A percentile compares a stretch with the other conserved stretches of the same genome.
These are phyloP conservation scores for Aspergillus cavernicola DNA, from an alignment of 495 filamentous ascomycete species.

Conservation along the genomic window DNA sequence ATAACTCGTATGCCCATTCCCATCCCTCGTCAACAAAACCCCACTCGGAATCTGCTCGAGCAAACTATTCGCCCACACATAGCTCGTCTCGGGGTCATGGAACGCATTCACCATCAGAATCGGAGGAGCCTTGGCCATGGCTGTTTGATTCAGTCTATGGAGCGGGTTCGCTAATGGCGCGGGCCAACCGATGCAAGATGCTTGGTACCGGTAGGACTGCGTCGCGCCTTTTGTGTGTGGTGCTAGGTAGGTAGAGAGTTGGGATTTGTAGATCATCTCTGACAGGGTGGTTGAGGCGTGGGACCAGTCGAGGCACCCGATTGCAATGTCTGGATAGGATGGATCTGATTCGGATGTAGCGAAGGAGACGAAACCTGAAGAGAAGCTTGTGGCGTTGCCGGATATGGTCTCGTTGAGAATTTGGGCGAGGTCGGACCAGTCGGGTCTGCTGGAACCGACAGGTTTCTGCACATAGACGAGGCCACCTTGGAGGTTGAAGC, in stretches of 20 bases:
- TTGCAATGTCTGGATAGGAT: constrained; percentile 23
- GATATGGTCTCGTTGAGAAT: constrained; percentile 22
- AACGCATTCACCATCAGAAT: constrained; percentile 33
- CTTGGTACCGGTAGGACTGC: constrained; percentile 22
- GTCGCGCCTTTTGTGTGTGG: constrained; percentile 25
- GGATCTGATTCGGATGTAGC: constrained; percentile 18
- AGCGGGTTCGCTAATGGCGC: constrained; percentile 28
- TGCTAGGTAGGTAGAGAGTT: constrained; percentile 14
- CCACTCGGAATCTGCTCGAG: constrained; percentile 18
- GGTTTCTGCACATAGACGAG: constrained; percentile 2
- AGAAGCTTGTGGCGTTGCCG: constrained; percentile 26
- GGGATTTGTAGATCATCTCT: constrained; percentile 21
- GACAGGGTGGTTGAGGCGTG: constrained; percentile 17
- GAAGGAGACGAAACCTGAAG: constrained; percentile 14
- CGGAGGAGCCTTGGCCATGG: not conserved
- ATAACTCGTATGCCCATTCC: constrained; percentile 30
- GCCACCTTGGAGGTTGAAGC: not conserved
- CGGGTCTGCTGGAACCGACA: not conserved
- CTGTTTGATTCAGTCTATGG: not conserved
- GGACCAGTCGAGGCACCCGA: constrained; percentile 35
- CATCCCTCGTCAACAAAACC: constrained; percentile 33
- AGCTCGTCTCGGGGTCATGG: constrained; percentile 34
- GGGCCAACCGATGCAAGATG: constrained; percentile 37
- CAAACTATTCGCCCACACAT: constrained; percentile 33
- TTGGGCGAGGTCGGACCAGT: constrained; percentile 22